These are phyloP conservation scores for Glycine tomentella DNA, from an alignment of 306 rosid species.

Conservation along the genomic window DNA sequence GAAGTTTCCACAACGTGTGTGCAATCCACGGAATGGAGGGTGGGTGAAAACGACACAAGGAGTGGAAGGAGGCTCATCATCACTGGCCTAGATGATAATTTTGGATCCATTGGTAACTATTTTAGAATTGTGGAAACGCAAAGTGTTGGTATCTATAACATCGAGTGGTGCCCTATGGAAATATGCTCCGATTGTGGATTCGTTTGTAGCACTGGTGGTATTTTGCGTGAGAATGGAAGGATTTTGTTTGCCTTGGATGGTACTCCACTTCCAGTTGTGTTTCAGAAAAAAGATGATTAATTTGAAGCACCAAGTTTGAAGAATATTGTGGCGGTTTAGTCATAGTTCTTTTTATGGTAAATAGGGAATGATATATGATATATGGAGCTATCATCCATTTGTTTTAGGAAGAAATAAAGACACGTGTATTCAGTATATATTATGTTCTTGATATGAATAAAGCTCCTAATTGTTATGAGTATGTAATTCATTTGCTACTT, in stretches of 20 bases:
- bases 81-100: constrained; percentile 21
- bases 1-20: constrained; percentile 41
- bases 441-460: background rate
- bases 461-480: constrained; percentile 3
- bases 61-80: constrained; percentile 57
- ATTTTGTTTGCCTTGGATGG: constrained; percentile 65
- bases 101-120: constrained; percentile 36
- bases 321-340: too few species aligned
- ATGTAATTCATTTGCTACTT: background rate
- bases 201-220: constrained; percentile 52
- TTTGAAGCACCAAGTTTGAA: background rate
- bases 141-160: constrained; percentile 28
- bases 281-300: constrained; percentile 32
- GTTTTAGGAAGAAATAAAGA: background rate
- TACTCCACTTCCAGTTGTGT: constrained; percentile 11
- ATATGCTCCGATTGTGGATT: constrained; percentile 59
- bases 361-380: too few species aligned
- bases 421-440: background rate
- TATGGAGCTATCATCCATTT: constrained; percentile 20
- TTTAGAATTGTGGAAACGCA: constrained; percentile 47
- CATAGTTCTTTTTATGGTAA: too few species aligned
- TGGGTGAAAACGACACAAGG: constrained; percentile 39
- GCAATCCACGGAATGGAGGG: constrained; percentile 53
- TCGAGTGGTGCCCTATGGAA: constrained; percentile 67
- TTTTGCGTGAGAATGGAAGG: constrained; percentile 54